Evolutionary conservation across 2,329 filamentous ascomycete genomes (phyloP).

Genomic region (Magnaporthales sp.): DNA sequence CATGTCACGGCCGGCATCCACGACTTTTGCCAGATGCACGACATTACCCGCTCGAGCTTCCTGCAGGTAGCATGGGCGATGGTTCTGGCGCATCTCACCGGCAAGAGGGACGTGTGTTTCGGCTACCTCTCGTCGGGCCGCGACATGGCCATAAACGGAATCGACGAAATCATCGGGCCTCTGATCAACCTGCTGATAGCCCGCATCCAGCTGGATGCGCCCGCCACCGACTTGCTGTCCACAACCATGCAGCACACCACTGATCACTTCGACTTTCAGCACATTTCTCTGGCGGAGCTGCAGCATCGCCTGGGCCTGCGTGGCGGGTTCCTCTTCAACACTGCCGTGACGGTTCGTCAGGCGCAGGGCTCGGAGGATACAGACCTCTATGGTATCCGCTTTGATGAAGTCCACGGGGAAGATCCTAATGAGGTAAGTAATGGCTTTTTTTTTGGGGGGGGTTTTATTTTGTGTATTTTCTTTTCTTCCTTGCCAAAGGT

Average conservation of each 20-base stretch:
- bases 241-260: background rate
- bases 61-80: constrained; percentile 2
- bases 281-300: background rate
- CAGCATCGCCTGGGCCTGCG: constrained; percentile 5
- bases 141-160: constrained; percentile 14
- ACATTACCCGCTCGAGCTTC: background rate
- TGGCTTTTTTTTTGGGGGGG: background rate
- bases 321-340: constrained; percentile 7
- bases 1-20: background rate
- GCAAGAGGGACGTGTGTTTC: constrained; percentile 12
- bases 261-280: background rate
- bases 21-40: background rate
- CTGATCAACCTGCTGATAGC: constrained; percentile 22
- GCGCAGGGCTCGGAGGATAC: background rate
- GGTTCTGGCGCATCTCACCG: background rate
- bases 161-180: constrained; percentile 19
- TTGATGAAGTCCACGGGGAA: background rate
- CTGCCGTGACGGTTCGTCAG: background rate
- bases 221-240: constrained; percentile 5
- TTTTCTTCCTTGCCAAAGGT: no score
- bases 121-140: constrained; percentile 20
- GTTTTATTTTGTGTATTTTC: background rate
- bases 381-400: background rate
- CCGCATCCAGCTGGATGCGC: constrained; percentile 13
- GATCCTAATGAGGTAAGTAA: background rate